phyloP scores from a whole-genome alignment of 2,329 filamentous ascomycete species.

The Fusarium sp. region DNA sequence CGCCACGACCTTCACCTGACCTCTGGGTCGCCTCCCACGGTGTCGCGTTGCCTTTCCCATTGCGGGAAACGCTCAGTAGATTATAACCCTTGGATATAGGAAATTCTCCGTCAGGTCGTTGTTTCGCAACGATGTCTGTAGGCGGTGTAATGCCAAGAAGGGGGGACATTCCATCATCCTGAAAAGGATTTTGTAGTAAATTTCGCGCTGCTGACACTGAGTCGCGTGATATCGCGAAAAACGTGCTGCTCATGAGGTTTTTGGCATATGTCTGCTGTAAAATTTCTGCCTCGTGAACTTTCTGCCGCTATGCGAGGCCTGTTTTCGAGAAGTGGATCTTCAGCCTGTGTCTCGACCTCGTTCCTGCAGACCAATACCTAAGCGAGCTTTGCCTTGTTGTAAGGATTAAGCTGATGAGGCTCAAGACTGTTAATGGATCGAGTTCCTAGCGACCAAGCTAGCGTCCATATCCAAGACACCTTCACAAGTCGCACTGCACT shows the following conservation, averaged over 20 bases:
- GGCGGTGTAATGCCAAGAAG: constrained; percentile 69
- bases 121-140: constrained; percentile 50
- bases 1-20: constrained; percentile 70
- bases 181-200: constrained; percentile 31
- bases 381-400: background rate
- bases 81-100: constrained; percentile 69
- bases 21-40: constrained; percentile 55
- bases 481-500: background rate
- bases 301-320: accelerated
- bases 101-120: constrained; percentile 64
- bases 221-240: background rate
- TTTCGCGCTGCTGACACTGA: background rate
- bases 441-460: background rate
- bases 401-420: background rate
- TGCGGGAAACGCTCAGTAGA: constrained; percentile 66
- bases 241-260: background rate
- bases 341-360: background rate
- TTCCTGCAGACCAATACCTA: background rate
- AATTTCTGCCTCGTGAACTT: background rate
- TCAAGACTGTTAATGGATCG: background rate
- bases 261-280: background rate
- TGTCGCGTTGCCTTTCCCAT: constrained; percentile 69
- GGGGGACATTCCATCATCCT: constrained; percentile 60
- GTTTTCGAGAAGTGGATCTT: no score
- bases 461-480: background rate